Evolutionary conservation across 768 basidiomycete species (phyloP).

Genomic region (Myochromella boudieri): DNA sequence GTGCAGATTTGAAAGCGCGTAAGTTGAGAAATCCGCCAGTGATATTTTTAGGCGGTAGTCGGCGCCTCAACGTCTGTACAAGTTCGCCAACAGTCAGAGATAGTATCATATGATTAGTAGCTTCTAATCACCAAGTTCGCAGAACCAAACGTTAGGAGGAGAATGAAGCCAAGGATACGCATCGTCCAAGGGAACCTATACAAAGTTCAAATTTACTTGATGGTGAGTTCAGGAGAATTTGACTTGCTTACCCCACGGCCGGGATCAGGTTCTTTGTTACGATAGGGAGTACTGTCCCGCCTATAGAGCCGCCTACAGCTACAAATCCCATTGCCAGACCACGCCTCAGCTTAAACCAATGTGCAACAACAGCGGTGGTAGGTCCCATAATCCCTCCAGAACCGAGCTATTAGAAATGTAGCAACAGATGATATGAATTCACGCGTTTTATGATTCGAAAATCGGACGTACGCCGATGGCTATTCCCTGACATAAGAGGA

Average conservation of each 20-base stretch:
- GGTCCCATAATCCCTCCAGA: slow-evolving; percentile 65
- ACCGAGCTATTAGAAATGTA: slow-evolving; percentile 32
- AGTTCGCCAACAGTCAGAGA: neutral
- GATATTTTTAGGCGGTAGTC: slow-evolving; percentile 53
- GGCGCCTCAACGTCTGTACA: slow-evolving; percentile 40
- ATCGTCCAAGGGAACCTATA: slow-evolving; percentile 80
- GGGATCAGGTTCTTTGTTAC: slow-evolving; percentile 54
- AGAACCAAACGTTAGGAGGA: slow-evolving; percentile 48
- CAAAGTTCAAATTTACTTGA: neutral
- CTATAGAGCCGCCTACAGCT: slow-evolving; percentile 66
- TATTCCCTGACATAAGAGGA: slow-evolving; percentile 64
- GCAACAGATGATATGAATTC: too few relatives aligned
- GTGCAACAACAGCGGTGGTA: slow-evolving; percentile 56
- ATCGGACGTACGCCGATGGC: slow-evolving; percentile 45
- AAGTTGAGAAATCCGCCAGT: slow-evolving; percentile 61
- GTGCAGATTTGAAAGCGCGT: slow-evolving; percentile 46
- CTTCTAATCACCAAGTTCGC: slow-evolving; percentile 46
- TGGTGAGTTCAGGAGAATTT: neutral
- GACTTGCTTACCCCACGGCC: slow-evolving; percentile 34
- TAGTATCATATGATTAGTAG: neutral
- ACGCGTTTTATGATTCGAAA: neutral
- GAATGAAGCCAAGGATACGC: slow-evolving; percentile 65
- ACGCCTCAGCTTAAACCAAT: slow-evolving; percentile 71
- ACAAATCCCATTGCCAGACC: slow-evolving; percentile 58
- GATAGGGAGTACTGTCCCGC: slow-evolving; percentile 70